These are phyloP conservation scores for Fusarium multiceps DNA, from an alignment of 2,329 filamentous ascomycete genomes.

Conservation along the genomic window DNA sequence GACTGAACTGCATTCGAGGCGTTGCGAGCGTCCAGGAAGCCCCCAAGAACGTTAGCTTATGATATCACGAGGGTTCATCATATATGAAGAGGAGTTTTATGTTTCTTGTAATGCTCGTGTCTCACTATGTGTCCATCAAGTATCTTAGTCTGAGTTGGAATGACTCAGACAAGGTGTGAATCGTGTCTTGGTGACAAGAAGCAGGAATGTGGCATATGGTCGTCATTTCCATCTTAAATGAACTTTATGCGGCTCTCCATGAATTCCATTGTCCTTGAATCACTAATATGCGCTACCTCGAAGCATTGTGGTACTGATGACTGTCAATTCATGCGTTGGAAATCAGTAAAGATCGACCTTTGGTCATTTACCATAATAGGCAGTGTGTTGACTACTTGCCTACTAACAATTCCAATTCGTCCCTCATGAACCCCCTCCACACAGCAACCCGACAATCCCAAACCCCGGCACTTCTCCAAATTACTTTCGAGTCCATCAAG, in stretches of 20 bases:
- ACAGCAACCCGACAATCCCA: slow-evolving; percentile 11
- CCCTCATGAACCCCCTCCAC: slow-evolving; percentile 26
- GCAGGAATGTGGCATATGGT: slow-evolving; percentile 25
- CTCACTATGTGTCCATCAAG: background rate
- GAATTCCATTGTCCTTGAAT: background rate
- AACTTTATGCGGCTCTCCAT: background rate
- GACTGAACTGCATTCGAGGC: slow-evolving; percentile 49
- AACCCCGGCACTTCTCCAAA: slow-evolving; percentile 20
- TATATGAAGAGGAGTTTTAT: slow-evolving; percentile 41
- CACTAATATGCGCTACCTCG: background rate
- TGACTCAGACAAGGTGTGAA: background rate
- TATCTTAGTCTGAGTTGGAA: background rate
- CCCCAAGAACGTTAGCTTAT: slow-evolving; percentile 38
- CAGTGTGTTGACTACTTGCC: slow-evolving; percentile 25
- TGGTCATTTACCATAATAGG: slow-evolving; percentile 22
- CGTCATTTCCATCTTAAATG: slow-evolving; percentile 6
- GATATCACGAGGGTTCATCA: slow-evolving; percentile 43
- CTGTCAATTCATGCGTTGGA: background rate
- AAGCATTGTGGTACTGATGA: background rate
- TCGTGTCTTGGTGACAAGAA: slow-evolving; percentile 9
- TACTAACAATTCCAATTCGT: slow-evolving; percentile 2
- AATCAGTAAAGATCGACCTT: slow-evolving; percentile 6
- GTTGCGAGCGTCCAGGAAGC: slow-evolving; percentile 40
- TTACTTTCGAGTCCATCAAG: slow-evolving; percentile 16
- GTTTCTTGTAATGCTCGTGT: slow-evolving; percentile 26